These are phyloP conservation scores for Cyclospora cayetanensis DNA, from an alignment of 169 alveolate species.

Conservation along the genomic window DNA sequence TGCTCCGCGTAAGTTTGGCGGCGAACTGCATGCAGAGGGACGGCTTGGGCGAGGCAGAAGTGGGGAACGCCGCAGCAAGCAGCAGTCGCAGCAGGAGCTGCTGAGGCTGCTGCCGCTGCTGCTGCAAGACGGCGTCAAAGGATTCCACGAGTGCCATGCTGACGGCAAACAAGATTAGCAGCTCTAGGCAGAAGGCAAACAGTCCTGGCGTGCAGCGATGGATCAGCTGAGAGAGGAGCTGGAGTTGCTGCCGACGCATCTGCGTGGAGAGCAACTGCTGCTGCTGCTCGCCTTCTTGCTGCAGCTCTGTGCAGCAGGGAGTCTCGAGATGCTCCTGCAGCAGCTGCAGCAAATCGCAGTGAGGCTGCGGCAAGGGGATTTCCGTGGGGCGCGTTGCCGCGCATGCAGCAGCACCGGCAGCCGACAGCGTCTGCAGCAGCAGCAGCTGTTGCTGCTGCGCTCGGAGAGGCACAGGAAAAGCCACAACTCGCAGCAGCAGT, in stretches of 20 bases:
- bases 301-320: neutral
- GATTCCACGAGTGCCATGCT: constrained; percentile 11
- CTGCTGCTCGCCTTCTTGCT: constrained; percentile 35
- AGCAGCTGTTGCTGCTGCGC: constrained; percentile 54
- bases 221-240: constrained; percentile 57
- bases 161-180: constrained; percentile 47
- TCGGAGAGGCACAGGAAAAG: constrained; percentile 15
- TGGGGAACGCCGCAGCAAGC: constrained; percentile 60
- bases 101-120: constrained; percentile 48
- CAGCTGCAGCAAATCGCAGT: constrained; percentile 46
- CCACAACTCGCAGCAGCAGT: constrained; percentile 42
- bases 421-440: constrained; percentile 61
- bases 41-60: constrained; percentile 24
- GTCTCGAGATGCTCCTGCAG: constrained; percentile 27
- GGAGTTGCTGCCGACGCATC: constrained; percentile 43
- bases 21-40: constrained; percentile 56
- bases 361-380: constrained; percentile 11
- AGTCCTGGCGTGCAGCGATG: constrained; percentile 50
- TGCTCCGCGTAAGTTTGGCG: neutral
- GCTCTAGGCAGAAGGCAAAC: constrained; percentile 23
- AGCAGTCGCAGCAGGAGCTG: constrained; percentile 63
- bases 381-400: constrained; percentile 2
- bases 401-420: constrained; percentile 61
- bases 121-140: constrained; percentile 46
- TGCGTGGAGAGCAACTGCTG: neutral